These are phyloP conservation scores for Eimeria maxima DNA, from an alignment of 169 alveolate genomes.

Conservation along the genomic window DNA sequence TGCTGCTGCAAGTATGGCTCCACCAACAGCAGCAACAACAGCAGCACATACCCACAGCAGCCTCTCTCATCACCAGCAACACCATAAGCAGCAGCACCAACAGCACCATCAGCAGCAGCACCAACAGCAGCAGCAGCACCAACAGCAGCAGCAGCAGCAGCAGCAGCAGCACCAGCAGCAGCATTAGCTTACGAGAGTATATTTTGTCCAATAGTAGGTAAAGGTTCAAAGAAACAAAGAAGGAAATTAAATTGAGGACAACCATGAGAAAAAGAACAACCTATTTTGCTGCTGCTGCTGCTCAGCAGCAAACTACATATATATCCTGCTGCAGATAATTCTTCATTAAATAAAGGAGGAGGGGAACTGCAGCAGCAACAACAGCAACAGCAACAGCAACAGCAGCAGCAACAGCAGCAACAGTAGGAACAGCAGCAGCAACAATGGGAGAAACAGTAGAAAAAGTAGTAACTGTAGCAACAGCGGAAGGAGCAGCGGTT, in stretches of 20 bases:
- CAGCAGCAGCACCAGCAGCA: no score
- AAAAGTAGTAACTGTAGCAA: neutral
- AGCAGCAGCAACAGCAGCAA: constrained; percentile 21
- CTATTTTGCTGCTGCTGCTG: neutral
- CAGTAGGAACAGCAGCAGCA: neutral
- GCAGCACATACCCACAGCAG: neutral
- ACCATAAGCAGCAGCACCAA: neutral
- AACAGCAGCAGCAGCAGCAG: constrained; percentile 9
- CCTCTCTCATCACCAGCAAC: neutral
- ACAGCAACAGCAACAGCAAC: constrained; percentile 14
- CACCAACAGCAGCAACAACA: constrained; percentile 11
- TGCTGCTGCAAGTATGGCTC: neutral
- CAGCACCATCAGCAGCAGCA: constrained; percentile 13
- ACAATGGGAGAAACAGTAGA: neutral
- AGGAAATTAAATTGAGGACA: constrained; percentile 10
- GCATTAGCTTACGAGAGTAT: neutral
- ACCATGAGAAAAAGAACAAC: neutral
- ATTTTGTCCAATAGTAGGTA: neutral
- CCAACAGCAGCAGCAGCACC: constrained; percentile 25
- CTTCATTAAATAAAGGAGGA: neutral
- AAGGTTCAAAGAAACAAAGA: neutral
- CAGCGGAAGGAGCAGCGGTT: neutral
- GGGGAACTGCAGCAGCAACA: neutral
- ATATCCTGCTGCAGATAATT: neutral
- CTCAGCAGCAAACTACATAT: neutral